Evolutionary conservation across 345 rosid species (phyloP).

Genomic region (Citrus inodora): DNA sequence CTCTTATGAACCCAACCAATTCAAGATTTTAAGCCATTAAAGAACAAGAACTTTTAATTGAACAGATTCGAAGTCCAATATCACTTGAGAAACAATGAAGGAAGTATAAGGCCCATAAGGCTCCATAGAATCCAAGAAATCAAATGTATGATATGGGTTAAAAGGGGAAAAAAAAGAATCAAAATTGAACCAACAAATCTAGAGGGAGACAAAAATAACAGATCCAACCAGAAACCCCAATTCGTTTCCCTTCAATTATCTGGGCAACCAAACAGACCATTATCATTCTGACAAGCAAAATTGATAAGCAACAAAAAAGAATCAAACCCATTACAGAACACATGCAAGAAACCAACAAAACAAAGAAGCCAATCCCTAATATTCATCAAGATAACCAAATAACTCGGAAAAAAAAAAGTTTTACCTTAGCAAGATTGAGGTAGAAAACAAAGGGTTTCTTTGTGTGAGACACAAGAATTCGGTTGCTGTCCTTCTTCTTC

Average conservation of each 20-base stretch:
- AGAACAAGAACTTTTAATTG: background rate
- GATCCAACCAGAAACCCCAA: background rate
- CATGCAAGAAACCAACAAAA: background rate
- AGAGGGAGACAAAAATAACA: background rate
- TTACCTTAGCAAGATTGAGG: slow-evolving; percentile 38
- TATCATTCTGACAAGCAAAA: background rate
- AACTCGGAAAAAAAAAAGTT: background rate
- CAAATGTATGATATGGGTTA: background rate
- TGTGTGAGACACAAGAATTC: slow-evolving; percentile 31
- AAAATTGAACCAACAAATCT: background rate
- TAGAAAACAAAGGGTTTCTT: slow-evolving; percentile 40
- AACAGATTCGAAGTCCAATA: background rate
- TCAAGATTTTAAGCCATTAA: background rate
- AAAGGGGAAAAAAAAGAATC: background rate
- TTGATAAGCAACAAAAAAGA: background rate
- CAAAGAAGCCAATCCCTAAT: background rate
- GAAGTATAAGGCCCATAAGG: background rate
- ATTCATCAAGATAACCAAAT: background rate
- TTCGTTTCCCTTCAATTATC: background rate
- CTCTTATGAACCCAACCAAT: background rate
- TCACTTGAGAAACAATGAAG: background rate
- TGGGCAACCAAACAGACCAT: background rate
- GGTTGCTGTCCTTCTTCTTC: slow-evolving; percentile 11
- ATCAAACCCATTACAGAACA: background rate
- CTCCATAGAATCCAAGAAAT: background rate